These are phyloP conservation scores for Boletus pseudopeckii DNA, from an alignment of 768 basidiomycete species.

Conservation along the genomic window DNA sequence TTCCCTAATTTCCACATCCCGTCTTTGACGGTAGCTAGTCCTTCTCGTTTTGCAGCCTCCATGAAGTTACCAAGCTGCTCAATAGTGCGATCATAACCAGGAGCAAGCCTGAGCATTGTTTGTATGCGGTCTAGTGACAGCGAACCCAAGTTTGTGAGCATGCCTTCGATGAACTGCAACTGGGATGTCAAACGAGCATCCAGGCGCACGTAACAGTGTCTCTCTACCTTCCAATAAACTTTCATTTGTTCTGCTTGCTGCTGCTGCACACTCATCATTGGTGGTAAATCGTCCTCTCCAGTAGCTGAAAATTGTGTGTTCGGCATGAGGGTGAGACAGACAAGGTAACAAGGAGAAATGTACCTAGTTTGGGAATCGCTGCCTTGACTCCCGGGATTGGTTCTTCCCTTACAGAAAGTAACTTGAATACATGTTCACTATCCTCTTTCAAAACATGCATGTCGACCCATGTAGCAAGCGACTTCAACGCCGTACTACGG, in stretches of 20 bases:
- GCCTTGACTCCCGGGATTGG: slow-evolving; percentile 26
- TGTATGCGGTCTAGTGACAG: slow-evolving; percentile 83
- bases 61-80: slow-evolving; percentile 80
- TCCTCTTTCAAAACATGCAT: slow-evolving; percentile 77
- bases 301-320: slow-evolving; percentile 18
- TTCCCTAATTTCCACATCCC: slow-evolving; percentile 63
- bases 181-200: slow-evolving; percentile 1
- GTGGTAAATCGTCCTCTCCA: slow-evolving; percentile 45
- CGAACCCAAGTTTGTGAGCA: slow-evolving; percentile 82
- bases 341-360: background rate
- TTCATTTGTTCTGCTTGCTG: slow-evolving; percentile 84
- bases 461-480: slow-evolving; percentile 80
- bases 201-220: background rate
- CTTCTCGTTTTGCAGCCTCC: slow-evolving; percentile 77
- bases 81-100: slow-evolving; percentile 72
- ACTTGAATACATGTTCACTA: slow-evolving; percentile 51
- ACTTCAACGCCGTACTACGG: slow-evolving; percentile 61
- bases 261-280: slow-evolving; percentile 59
- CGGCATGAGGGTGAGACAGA: background rate
- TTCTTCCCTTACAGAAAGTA: slow-evolving; percentile 63
- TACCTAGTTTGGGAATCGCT: slow-evolving; percentile 26
- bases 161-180: slow-evolving; percentile 79
- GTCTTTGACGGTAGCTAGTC: slow-evolving; percentile 64
- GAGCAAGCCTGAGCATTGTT: slow-evolving; percentile 80
- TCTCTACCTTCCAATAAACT: slow-evolving; percentile 78